phyloP scores from a whole-genome alignment of 805 yeast species.

The Blastobotrys robertii region DNA sequence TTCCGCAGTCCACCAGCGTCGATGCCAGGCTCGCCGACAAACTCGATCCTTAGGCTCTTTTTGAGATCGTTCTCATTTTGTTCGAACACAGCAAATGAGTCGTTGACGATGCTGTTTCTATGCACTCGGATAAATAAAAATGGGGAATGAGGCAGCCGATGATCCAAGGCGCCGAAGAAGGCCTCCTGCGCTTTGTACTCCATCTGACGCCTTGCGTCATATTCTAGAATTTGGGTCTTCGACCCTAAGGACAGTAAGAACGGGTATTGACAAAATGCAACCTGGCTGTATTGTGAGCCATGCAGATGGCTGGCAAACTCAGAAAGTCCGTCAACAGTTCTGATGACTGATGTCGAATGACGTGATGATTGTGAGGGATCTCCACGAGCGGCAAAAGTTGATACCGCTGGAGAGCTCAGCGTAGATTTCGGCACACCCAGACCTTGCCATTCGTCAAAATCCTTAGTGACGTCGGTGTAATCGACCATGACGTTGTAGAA shows the following conservation, averaged over 20 bases:
- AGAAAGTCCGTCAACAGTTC: not conserved
- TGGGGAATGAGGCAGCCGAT: slow-evolving; percentile 52
- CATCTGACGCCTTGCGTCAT: slow-evolving; percentile 75
- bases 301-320: not conserved
- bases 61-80: slow-evolving; percentile 52
- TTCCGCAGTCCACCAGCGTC: slow-evolving; percentile 93
- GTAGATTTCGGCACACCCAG: slow-evolving; percentile 6
- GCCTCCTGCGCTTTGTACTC: slow-evolving; percentile 85
- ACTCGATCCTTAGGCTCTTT: slow-evolving; percentile 69
- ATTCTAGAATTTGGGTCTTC: slow-evolving; percentile 69
- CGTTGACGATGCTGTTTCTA: slow-evolving; percentile 56
- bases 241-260: slow-evolving; percentile 73
- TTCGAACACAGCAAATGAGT: slow-evolving; percentile 50
- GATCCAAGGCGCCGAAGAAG: slow-evolving; percentile 62
- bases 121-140: slow-evolving; percentile 61
- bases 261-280: slow-evolving; percentile 75
- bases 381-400: no score
- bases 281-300: slow-evolving; percentile 15
- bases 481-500: slow-evolving; percentile 81
- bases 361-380: no score
- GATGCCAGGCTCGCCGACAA: slow-evolving; percentile 81
- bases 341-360: not conserved
- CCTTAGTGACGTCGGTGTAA: slow-evolving; percentile 62
- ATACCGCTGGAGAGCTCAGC: not conserved
- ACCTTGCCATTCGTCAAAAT: slow-evolving; percentile 75